These are phyloP conservation scores for Talaromyces stipitatus DNA, from an alignment of 495 filamentous ascomycete species.

Conservation along the genomic window DNA sequence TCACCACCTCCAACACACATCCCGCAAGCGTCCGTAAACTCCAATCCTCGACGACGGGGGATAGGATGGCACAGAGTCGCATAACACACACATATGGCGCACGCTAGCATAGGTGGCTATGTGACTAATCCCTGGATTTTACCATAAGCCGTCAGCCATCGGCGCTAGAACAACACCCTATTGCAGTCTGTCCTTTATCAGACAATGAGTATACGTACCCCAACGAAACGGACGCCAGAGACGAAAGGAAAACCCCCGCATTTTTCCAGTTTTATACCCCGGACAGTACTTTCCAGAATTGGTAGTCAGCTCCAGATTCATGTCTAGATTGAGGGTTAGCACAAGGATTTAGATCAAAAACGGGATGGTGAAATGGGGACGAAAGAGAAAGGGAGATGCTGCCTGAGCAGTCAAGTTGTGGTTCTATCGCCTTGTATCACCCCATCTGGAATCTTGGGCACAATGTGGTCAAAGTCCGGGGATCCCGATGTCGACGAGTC, in stretches of 20 bases:
- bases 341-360: neutral
- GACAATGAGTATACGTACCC: neutral
- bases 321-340: constrained; percentile 1
- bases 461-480: neutral
- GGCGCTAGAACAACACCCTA: neutral
- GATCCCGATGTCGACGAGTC: neutral
- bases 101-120: neutral
- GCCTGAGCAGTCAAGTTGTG: neutral
- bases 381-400: neutral
- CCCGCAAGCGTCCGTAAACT: neutral
- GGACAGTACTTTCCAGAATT: neutral
- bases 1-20: neutral
- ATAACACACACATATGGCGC: neutral
- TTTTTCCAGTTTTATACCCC: neutral
- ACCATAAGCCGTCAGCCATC: neutral
- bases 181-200: neutral
- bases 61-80: neutral
- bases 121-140: neutral
- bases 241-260: neutral
- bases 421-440: neutral
- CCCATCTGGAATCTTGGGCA: neutral
- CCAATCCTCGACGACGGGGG: neutral
- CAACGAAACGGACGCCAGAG: neutral
- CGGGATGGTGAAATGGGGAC: neutral
- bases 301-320: neutral